Percentiles rank a stretch among this genome's conserved stretches.
Evolutionary conservation across 2,329 filamentous ascomycete species (phyloP).

Genomic region (Nigrospora oryzae): DNA sequence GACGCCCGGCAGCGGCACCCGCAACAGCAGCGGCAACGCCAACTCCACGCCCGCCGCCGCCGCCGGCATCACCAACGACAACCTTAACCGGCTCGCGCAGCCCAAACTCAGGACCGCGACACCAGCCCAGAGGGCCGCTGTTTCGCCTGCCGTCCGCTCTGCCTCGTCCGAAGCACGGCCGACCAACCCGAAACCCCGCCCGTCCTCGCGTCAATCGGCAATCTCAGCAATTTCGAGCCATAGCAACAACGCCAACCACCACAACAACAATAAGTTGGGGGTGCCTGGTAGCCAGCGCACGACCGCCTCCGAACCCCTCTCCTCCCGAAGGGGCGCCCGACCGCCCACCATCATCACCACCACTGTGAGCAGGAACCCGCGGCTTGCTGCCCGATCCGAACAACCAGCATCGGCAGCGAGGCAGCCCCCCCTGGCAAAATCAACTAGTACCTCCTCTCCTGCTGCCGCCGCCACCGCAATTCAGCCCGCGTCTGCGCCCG

Average conservation of each 20-base stretch:
- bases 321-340: not conserved
- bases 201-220: constrained; percentile 6
- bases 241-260: not conserved
- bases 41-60: not conserved
- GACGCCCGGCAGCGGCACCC: not conserved
- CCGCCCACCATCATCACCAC: constrained; percentile 3
- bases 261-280: not conserved
- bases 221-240: constrained; percentile 2
- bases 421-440: not conserved
- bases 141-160: not conserved
- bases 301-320: not conserved
- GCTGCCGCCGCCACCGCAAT: not conserved
- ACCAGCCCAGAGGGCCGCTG: not conserved
- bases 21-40: not conserved
- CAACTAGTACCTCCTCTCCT: not conserved
- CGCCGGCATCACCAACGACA: not conserved
- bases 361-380: constrained; percentile 1
- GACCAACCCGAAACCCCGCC: constrained; percentile 2
- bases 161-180: not conserved
- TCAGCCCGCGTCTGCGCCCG: not conserved
- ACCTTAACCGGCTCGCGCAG: not conserved
- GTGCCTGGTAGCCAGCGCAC: not conserved
- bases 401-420: not conserved
- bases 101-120: not conserved
- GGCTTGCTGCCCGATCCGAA: not conserved